Percentiles rank a stretch among this genome's conserved stretches.
These are phyloP conservation scores for Phyllosticta paracitricarpa DNA, from an alignment of 2,329 filamentous ascomycete species.

Conservation along the genomic window DNA sequence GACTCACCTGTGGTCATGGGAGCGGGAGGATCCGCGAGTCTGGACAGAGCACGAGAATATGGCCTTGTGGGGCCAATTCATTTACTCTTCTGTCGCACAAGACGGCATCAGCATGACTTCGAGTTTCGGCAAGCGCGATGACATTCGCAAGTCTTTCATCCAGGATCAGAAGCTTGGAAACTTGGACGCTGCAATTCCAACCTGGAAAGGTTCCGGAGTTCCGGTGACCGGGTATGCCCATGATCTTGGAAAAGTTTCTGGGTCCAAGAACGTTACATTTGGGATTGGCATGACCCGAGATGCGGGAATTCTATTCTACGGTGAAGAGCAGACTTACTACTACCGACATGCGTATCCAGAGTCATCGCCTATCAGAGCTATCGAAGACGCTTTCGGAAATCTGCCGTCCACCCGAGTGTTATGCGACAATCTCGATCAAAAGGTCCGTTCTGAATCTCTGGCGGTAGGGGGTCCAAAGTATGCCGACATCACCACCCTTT, in stretches of 20 bases:
- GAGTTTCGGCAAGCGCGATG: slow-evolving; percentile 4
- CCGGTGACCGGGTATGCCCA: slow-evolving; percentile 20
- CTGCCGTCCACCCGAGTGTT: slow-evolving; percentile 27
- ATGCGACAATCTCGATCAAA: slow-evolving; percentile 24
- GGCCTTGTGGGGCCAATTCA: slow-evolving; percentile 34
- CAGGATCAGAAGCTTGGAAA: slow-evolving; percentile 15
- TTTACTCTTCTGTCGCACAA: slow-evolving; percentile 24
- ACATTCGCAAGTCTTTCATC: slow-evolving; percentile 1
- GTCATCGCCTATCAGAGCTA: slow-evolving; percentile 15
- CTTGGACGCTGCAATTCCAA: slow-evolving; percentile 14
- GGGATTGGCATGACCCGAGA: slow-evolving; percentile 33
- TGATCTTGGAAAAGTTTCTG: slow-evolving; percentile 26
- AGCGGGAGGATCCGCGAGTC: slow-evolving; percentile 18
- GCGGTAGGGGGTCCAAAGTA: slow-evolving; percentile 29
- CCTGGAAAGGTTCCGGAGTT: slow-evolving; percentile 16
- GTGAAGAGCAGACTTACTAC: slow-evolving; percentile 30
- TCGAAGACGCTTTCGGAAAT: slow-evolving; percentile 32
- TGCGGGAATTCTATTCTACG: slow-evolving; percentile 32
- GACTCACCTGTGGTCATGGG: slow-evolving; percentile 25
- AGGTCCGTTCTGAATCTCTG: slow-evolving; percentile 20
- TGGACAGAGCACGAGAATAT: slow-evolving; percentile 30
- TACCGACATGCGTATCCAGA: slow-evolving; percentile 26
- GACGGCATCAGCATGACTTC: slow-evolving; percentile 1
- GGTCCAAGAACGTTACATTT: slow-evolving; percentile 27
- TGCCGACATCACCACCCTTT: slow-evolving; percentile 32